A percentile compares a stretch with the other conserved stretches of the same genome.
phyloP scores from a whole-genome alignment of 768 basidiomycete genomes.

The Chalciporus pseudorubinellus region DNA sequence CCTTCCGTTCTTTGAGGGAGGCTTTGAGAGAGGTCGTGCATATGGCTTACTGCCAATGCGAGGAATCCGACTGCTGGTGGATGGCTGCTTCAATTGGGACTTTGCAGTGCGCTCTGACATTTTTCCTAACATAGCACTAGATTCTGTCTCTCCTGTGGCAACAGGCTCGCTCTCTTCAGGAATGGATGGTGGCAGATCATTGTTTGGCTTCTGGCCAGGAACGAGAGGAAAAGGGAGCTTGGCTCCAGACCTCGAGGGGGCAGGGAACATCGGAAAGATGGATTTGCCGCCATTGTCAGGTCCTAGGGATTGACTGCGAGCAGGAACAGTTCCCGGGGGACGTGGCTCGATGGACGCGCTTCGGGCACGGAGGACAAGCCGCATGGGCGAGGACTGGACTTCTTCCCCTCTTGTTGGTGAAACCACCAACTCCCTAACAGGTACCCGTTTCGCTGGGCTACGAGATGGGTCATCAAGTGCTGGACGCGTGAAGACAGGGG shows the following conservation, averaged over 20 bases:
- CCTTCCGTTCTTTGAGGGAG: constrained; percentile 15
- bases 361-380: constrained; percentile 24
- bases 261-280: constrained; percentile 19
- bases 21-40: constrained; percentile 36
- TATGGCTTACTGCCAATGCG: constrained; percentile 61
- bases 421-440: constrained; percentile 23
- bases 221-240: constrained; percentile 32
- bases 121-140: constrained; percentile 15
- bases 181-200: constrained; percentile 27
- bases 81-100: constrained; percentile 48
- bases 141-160: constrained; percentile 1
- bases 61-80: constrained; percentile 55
- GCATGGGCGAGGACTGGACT: constrained; percentile 14
- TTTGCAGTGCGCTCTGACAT: constrained; percentile 31
- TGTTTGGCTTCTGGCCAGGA: constrained; percentile 17
- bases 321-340: constrained; percentile 8
- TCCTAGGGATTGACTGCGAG: constrained; percentile 32
- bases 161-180: constrained; percentile 31
- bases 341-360: constrained; percentile 38
- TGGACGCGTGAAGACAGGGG: constrained; percentile 43
- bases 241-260: constrained; percentile 4
- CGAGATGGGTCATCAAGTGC: constrained; percentile 37
- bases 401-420: constrained; percentile 24
- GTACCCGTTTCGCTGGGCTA: constrained; percentile 36
- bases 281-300: constrained; percentile 9